phyloP scores from a whole-genome alignment of 140 eudicot species.

The Stevia rebaudiana region DNA sequence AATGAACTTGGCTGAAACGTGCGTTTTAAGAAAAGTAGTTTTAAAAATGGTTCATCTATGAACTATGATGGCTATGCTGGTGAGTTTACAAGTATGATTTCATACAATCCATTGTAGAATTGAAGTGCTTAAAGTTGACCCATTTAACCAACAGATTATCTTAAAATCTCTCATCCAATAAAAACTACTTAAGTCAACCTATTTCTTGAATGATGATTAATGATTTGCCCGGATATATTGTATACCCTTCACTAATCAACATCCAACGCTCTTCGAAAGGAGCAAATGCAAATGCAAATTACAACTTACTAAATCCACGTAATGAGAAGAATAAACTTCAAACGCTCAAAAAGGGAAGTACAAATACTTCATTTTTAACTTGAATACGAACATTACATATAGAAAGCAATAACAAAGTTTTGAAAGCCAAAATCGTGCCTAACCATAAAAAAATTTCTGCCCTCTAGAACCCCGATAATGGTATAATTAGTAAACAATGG shows the following conservation, averaged over 20 bases:
- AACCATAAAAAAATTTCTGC: slow-evolving; percentile 19
- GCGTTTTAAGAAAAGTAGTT: too few relatives aligned
- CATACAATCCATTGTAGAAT: too few relatives aligned
- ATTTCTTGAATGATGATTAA: too few relatives aligned
- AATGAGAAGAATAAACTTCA: neutral
- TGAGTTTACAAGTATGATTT: too few relatives aligned
- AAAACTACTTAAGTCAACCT: too few relatives aligned
- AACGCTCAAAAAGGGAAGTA: slow-evolving; percentile 9
- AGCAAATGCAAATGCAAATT: slow-evolving; percentile 15
- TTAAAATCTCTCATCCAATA: too few relatives aligned
- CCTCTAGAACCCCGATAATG: slow-evolving; percentile 23
- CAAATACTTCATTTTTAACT: slow-evolving; percentile 1
- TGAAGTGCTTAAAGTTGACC: too few relatives aligned
- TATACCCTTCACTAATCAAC: slow-evolving; percentile 8
- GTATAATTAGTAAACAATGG: slow-evolving; percentile 19
- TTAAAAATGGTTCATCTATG: too few relatives aligned
- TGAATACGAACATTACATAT: slow-evolving; percentile 19
- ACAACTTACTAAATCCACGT: neutral
- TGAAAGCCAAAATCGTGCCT: slow-evolving; percentile 7
- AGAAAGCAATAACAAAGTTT: slow-evolving; percentile 6
- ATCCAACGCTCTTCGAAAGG: slow-evolving; percentile 16
- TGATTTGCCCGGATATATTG: neutral
- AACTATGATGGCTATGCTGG: too few relatives aligned
- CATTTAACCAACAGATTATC: too few relatives aligned
- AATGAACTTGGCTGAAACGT: too few relatives aligned